Evolutionary conservation across 2,329 filamentous ascomycete genomes (phyloP).

Genomic region (Neofusicoccum laricinum): DNA sequence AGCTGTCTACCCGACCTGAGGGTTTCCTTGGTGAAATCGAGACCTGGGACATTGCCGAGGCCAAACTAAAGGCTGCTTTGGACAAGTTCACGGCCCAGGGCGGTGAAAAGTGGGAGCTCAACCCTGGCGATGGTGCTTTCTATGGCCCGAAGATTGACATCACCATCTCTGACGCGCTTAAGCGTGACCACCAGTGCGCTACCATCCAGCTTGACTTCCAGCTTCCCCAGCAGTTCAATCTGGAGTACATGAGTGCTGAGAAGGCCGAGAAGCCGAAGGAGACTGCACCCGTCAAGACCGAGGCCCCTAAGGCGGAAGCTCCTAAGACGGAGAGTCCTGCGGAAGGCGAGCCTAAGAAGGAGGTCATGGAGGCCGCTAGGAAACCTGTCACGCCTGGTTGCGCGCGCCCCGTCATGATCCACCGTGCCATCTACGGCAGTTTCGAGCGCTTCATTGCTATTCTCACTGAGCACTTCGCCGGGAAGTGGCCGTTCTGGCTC

Average conservation of each 20-base stretch:
- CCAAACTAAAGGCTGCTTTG: conserved; percentile 73
- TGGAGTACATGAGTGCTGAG: conserved; percentile 74
- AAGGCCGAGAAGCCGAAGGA: conserved; percentile 58
- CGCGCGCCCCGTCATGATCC: conserved; percentile 80
- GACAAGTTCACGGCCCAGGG: conserved; percentile 54
- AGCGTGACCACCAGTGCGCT: conserved; percentile 82
- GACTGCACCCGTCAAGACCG: conserved; percentile 31
- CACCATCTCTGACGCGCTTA: conserved; percentile 83
- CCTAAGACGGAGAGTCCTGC: conserved; percentile 9
- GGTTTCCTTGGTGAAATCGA: conserved; percentile 83
- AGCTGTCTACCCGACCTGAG: conserved; percentile 86
- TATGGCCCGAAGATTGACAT: conserved; percentile 99
- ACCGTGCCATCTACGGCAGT: conserved; percentile 74
- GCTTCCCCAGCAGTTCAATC: conserved; percentile 77
- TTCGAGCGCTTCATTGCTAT: conserved; percentile 71
- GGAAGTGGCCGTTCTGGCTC: conserved; percentile 89
- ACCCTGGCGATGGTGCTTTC: conserved; percentile 94
- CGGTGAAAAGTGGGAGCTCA: conserved; percentile 78
- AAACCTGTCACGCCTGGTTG: conserved; percentile 64
- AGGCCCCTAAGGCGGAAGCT: not conserved
- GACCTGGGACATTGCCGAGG: conserved; percentile 87
- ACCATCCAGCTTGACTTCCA: conserved; percentile 96
- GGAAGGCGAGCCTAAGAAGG: conserved; percentile 29
- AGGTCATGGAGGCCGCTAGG: conserved; percentile 33
- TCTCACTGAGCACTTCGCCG: conserved; percentile 78